Evolutionary conservation across 208 protist species (phyloP).

Genomic region (Trypanosoma conorhini): DNA sequence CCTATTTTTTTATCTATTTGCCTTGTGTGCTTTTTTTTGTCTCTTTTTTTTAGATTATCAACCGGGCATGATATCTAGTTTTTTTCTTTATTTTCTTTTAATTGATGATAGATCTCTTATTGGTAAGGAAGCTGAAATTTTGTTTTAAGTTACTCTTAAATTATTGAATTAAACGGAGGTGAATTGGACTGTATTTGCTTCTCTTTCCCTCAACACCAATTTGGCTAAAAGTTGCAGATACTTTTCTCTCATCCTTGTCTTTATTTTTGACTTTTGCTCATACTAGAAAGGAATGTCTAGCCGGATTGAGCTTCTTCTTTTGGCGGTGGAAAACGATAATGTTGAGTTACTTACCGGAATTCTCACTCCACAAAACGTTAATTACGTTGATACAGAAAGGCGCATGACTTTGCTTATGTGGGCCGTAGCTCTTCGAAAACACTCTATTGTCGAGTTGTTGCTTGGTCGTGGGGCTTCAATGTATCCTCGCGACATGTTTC

Average conservation of each 20-base stretch:
- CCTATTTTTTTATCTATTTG: neutral
- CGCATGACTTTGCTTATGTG: constrained; percentile 71
- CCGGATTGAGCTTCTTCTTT: constrained; percentile 18
- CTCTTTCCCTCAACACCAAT: neutral
- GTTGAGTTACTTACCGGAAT: constrained; percentile 11
- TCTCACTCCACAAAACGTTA: constrained; percentile 71
- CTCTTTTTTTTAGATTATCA: neutral
- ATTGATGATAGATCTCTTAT: neutral
- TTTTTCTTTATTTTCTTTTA: constrained; percentile 2
- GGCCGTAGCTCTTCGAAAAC: constrained; percentile 53
- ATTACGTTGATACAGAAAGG: constrained; percentile 66
- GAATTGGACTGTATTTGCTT: neutral
- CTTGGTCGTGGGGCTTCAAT: constrained; percentile 63
- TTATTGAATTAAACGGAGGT: neutral
- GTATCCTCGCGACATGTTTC: constrained; percentile 50
- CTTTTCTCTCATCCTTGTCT: constrained; percentile 5
- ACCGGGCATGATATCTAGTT: neutral
- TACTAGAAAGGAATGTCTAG: constrained; percentile 9
- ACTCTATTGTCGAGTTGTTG: constrained; percentile 53
- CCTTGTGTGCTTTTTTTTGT: neutral
- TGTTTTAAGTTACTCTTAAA: neutral
- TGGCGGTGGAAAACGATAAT: constrained; percentile 24
- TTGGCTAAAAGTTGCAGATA: too few species aligned
- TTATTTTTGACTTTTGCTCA: neutral
- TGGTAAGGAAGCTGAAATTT: constrained; percentile 2